A percentile compares a stretch with the other conserved stretches of the same genome.
phyloP scores from a whole-genome alignment of 1,139 yeast species.

The Yamadazyma oceani region DNA sequence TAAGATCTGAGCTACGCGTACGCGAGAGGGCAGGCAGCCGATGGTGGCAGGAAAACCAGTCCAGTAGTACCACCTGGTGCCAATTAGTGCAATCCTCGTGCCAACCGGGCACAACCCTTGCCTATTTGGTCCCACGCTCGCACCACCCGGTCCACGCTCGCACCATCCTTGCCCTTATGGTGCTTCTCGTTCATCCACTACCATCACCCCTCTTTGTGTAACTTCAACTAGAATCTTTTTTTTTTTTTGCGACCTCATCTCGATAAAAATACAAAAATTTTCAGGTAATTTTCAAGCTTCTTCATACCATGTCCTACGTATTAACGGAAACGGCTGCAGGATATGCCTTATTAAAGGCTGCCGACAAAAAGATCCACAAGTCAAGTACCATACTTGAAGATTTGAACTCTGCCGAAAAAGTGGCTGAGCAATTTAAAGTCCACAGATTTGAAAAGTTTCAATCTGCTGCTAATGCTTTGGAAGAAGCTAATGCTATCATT shows the following conservation, averaged over 20 bases:
- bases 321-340: slow-evolving; percentile 99
- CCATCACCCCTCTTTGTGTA: not conserved
- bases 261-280: not conserved
- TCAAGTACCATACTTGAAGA: slow-evolving; percentile 73
- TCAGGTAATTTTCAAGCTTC: not conserved
- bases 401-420: slow-evolving; percentile 81
- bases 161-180: too few relatives aligned
- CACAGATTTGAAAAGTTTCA: slow-evolving; percentile 93
- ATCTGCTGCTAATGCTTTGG: slow-evolving; percentile 94
- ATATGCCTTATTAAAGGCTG: slow-evolving; percentile 93
- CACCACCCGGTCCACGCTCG: not conserved
- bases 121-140: not conserved
- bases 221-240: not conserved
- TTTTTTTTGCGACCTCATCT: slow-evolving; percentile 1
- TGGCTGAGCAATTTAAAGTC: slow-evolving; percentile 76
- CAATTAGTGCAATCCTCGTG: too few relatives aligned
- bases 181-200: too few relatives aligned
- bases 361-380: slow-evolving; percentile 95
- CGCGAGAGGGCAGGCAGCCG: too few relatives aligned
- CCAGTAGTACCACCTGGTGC: too few relatives aligned
- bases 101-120: too few relatives aligned
- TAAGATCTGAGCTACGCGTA: too few relatives aligned
- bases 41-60: too few relatives aligned
- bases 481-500: slow-evolving; percentile 87
- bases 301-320: slow-evolving; percentile 76